Evolutionary conservation across 2,329 filamentous ascomycete species (phyloP), one percentile per base, ranked within the genome.

Genomic region (Sporothrix pseudoabietina): DNA sequence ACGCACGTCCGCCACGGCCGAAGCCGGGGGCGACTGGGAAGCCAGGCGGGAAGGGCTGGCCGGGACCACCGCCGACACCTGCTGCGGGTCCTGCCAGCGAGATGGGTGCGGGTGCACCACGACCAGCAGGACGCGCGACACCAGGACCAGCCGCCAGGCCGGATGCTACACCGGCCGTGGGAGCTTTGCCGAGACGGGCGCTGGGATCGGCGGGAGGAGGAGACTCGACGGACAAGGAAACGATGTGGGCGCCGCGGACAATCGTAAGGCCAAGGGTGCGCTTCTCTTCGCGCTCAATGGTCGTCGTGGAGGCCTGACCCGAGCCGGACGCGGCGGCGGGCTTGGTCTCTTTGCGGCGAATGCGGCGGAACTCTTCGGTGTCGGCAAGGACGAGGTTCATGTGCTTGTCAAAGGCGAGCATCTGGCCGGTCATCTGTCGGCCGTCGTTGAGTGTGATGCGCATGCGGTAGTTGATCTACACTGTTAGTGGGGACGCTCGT

Each of bases 301-400:
- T 88, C 80, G 92, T 88, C 76, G 87, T 85, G 69, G 88, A 85
- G 77, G 89, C 87, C 72, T 87, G 57, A 19, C 73, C 49, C 5
- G 73, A 10, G 35, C 73, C 71, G 16, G 90, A 89, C 59, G 91
- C 89, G 69, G 91, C 89, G 69, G 87, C 83, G 71, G 88, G 85
- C 85, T 96, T 97, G 78, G 89, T 87, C 78, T 91, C 89, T 86
- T 92, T 95, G 83, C 92, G 89, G 86, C 96, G 97, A 76, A 95
- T 91, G 81, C 92, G 92, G 82, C 94, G 92, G 83, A 97, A 98
- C 83, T 98, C 95, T 88, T 99, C 96, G 78, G 96, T 98, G 81
- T 99, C 96, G 83, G 95, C 96, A 76, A 99, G 92, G 75, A 99
- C 96, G 77, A 99, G 89, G 83, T 99, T 99, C 96, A 99, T 99